A percentile compares a stretch with the other conserved stretches of the same genome.
These are phyloP conservation scores for Kuraishia ogatae DNA, from an alignment of 805 yeast species.

Conservation along the genomic window DNA sequence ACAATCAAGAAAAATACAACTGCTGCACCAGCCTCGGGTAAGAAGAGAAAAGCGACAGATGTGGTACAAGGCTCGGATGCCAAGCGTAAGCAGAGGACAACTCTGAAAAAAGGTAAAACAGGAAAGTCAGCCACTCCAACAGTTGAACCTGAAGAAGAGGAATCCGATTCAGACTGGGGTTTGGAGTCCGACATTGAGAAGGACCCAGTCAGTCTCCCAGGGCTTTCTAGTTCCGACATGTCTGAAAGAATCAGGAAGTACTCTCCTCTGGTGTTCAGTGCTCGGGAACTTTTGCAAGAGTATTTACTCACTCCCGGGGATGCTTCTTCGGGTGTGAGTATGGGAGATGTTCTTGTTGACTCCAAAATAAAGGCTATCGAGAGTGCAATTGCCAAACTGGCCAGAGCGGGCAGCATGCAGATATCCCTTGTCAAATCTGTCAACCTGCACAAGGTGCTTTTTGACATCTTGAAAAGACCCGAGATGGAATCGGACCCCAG, in stretches of 20 bases:
- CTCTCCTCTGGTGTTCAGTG: neutral
- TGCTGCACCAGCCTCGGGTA: neutral
- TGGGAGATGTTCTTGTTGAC: neutral
- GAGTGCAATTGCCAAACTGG: neutral
- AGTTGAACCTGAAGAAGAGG: neutral
- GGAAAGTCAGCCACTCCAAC: neutral
- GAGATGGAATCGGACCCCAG: constrained; percentile 15
- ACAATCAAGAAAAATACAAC: neutral
- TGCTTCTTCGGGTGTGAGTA: neutral
- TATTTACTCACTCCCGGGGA: neutral
- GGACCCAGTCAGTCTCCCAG: neutral
- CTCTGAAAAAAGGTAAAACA: too few relatives aligned
- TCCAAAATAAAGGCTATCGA: neutral
- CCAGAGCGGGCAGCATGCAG: neutral
- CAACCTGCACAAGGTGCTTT: constrained; percentile 22
- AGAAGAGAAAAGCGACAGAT: neutral
- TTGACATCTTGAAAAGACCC: constrained; percentile 26
- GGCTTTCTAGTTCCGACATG: neutral
- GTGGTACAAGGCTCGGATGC: neutral
- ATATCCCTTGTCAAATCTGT: constrained; percentile 16
- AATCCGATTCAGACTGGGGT: neutral
- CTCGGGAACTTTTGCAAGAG: neutral
- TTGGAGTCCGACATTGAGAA: neutral
- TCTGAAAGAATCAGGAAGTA: neutral
- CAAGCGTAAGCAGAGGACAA: neutral